phyloP scores from a whole-genome alignment of 176 grass and related monocot genomes.

The Carex myosuroides region DNA sequence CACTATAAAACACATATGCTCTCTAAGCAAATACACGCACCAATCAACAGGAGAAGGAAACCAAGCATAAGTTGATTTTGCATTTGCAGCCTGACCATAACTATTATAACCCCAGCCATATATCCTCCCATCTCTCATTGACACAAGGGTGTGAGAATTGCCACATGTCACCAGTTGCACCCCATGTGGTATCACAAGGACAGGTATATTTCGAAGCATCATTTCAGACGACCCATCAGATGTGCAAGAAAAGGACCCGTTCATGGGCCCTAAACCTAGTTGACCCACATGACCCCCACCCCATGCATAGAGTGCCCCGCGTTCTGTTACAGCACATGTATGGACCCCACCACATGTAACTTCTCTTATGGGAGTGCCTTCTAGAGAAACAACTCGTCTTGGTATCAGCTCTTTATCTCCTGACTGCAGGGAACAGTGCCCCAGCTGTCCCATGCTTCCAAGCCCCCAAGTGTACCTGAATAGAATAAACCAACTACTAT shows the following conservation, averaged over 20 bases:
- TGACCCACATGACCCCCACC: slow-evolving; percentile 70
- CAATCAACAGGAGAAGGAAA: slow-evolving; percentile 93
- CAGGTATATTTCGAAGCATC: slow-evolving; percentile 64
- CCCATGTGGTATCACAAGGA: slow-evolving; percentile 50
- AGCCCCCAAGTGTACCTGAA: slow-evolving; percentile 93
- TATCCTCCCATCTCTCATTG: slow-evolving; percentile 69
- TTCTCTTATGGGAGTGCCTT: slow-evolving; percentile 40
- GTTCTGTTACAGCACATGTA: slow-evolving; percentile 70
- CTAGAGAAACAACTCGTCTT: slow-evolving; percentile 73
- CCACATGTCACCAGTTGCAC: slow-evolving; percentile 70
- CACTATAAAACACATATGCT: background rate
- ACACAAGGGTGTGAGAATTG: slow-evolving; percentile 89
- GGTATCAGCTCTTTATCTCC: slow-evolving; percentile 79
- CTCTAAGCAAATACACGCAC: slow-evolving; percentile 28
- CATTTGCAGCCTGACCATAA: slow-evolving; percentile 84
- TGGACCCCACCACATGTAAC: slow-evolving; percentile 90
- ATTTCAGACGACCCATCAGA: slow-evolving; percentile 42
- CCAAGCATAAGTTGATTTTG: slow-evolving; percentile 76
- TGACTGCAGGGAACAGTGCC: slow-evolving; percentile 77
- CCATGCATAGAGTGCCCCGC: slow-evolving; percentile 79
- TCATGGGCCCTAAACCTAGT: slow-evolving; percentile 57
- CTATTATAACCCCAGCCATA: slow-evolving; percentile 96
- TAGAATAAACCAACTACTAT: slow-evolving; percentile 5
- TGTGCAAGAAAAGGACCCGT: slow-evolving; percentile 49
- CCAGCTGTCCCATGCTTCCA: slow-evolving; percentile 93